These are phyloP conservation scores for Lichtheimia hyalospora DNA, from an alignment of 371 early-diverging fungal species.

Conservation along the genomic window DNA sequence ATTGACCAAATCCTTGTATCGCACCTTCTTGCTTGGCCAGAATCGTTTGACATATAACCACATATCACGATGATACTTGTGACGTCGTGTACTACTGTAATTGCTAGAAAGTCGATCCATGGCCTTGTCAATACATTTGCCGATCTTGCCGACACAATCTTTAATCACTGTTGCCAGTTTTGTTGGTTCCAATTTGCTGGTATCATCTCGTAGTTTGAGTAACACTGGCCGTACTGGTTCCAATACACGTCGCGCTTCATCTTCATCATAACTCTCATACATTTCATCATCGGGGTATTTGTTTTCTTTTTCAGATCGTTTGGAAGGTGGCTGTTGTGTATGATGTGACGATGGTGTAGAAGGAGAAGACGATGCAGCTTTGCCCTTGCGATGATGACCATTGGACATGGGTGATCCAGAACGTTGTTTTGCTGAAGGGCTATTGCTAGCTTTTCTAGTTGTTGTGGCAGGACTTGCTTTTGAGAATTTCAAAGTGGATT, in stretches of 20 bases:
- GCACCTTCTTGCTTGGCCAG: conserved; percentile 56
- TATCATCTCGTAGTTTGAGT: conserved; percentile 49
- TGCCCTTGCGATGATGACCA: neutral
- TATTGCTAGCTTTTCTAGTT: neutral
- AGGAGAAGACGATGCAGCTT: neutral
- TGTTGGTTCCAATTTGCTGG: conserved; percentile 39
- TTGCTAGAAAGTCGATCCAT: conserved; percentile 20
- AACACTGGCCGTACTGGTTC: conserved; percentile 57
- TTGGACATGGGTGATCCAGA: neutral
- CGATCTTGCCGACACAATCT: conserved; percentile 60
- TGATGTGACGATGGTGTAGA: neutral
- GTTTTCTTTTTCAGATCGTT: conserved; percentile 15
- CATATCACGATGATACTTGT: conserved; percentile 46
- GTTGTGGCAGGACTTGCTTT: conserved; percentile 1
- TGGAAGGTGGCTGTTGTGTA: conserved; percentile 4
- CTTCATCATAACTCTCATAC: conserved; percentile 56
- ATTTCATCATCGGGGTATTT: conserved; percentile 41
- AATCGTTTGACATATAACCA: conserved; percentile 66
- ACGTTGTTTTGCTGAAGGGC: neutral
- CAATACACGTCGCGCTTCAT: conserved; percentile 51
- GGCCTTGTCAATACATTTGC: conserved; percentile 55
- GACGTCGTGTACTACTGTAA: conserved; percentile 10
- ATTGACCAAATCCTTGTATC: conserved; percentile 48
- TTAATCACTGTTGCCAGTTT: conserved; percentile 59
- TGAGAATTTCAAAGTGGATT: conserved; percentile 8